Base-by-base conservation (phyloP, 257 asterid species). In the Gentiana dahurica region DNA sequence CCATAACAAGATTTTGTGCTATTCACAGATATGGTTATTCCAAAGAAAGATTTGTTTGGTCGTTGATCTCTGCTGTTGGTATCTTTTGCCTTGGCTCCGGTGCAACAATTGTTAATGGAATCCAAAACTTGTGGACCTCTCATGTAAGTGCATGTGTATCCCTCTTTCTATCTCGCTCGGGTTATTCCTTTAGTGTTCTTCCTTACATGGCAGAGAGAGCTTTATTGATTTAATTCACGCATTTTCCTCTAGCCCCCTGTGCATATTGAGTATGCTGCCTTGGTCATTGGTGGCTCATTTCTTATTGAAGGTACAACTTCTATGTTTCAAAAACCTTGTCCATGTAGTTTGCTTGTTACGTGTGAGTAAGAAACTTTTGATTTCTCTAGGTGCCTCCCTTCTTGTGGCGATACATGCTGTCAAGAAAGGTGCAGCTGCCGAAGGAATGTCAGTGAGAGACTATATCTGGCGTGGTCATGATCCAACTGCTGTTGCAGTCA, bases 391-490 rank as follows among this genome's bases (percentile, higher is more conserved):
- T 71, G 95, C 80, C 63, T 92, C 95, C 53, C 95, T 92, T 73
- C 6, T 81, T 58, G 98, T 92, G 73, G 98, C 98, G 39, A 66
- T 92, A 68, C 78, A 76, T 65, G 96, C 95, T 63, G 97, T 92
- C 65, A 81, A 80, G 71, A 85, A 81, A 68, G 95, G 98, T 61
- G 98, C 97, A 63, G 95, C 94, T 58, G 89, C 97, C 38, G 98
- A 92, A 83, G 94, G 97, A 69, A 85, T 92, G 99, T 85, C 55
- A 57, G 82, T 92, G 73, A 81, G 87, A 62, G 99, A 92, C 65
- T 92, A 92, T 73, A 77, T 85, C 41, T 92, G 94, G 97, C 87
- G 98, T 61, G 98, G 97, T 68, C 97, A 92, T 71, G 97, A 88
- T 73, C 98, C 97, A 55, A 92, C 98, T 15, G 69, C 97, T 60